Conservation (phyloP, 108 stramenopile species). For the Cyclotella atomus region DNA sequence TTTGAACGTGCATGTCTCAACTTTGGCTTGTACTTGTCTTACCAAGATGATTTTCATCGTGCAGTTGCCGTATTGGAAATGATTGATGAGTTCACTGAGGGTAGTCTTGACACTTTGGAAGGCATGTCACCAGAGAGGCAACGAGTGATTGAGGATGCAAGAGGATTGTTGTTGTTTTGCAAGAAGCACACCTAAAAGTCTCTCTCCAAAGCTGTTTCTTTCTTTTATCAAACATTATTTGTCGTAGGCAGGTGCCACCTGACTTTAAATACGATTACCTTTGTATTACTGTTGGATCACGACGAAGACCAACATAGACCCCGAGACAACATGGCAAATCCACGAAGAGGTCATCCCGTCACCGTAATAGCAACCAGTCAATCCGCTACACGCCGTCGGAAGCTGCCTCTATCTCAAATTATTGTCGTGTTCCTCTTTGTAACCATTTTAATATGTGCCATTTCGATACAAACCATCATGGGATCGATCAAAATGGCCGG, state of each 20-base stretch:
- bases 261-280: too few relatives aligned
- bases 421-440: not conserved
- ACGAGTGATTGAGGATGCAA: conserved; percentile 25
- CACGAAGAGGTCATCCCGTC: not conserved
- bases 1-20: conserved; percentile 51
- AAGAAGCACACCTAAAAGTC: too few relatives aligned
- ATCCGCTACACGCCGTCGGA: not conserved
- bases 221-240: too few relatives aligned
- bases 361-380: not conserved
- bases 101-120: too few relatives aligned
- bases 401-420: not conserved
- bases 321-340: not conserved
- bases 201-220: too few relatives aligned
- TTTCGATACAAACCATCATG: conserved; percentile 1
- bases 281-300: too few relatives aligned
- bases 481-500: too few relatives aligned
- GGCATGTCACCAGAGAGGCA: not conserved
- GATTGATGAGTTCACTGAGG: not conserved
- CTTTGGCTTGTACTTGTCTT: conserved; percentile 63
- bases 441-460: not conserved
- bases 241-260: too few relatives aligned
- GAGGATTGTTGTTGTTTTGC: conserved; percentile 33
- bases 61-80: conserved; percentile 50
- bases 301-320: too few relatives aligned
- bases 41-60: conserved; percentile 56